A percentile compares a stretch with the other conserved stretches of the same genome.
Conservation (phyloP, 768 basidiomycete species). For the Termitomyces sp. region DNA sequence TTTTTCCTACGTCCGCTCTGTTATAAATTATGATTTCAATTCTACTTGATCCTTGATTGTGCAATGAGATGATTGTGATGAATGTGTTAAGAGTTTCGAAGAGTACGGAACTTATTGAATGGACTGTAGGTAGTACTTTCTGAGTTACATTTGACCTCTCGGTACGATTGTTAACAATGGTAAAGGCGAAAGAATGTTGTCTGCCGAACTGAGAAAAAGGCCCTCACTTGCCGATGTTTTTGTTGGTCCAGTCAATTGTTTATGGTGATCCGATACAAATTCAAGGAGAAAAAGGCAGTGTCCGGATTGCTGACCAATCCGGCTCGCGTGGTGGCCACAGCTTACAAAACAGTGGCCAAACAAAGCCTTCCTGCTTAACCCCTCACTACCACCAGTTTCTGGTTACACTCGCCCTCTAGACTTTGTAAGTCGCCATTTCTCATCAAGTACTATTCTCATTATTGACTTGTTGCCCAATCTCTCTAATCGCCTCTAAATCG, state of each 20-base stretch:
- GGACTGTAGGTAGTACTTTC: neutral
- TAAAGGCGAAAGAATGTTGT: neutral
- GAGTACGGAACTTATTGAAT: no score
- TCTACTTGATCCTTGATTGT: neutral
- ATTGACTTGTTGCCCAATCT: conserved; percentile 16
- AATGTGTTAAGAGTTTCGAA: neutral
- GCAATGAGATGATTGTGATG: neutral
- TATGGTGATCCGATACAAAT: conserved; percentile 11
- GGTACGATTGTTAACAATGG: neutral
- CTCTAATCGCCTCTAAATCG: conserved; percentile 30
- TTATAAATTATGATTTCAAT: neutral
- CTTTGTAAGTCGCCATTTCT: conserved; percentile 26
- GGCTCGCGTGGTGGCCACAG: conserved; percentile 24
- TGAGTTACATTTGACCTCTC: neutral
- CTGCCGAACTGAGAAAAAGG: neutral
- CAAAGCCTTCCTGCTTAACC: conserved; percentile 38
- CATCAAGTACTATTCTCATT: neutral
- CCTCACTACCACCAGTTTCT: conserved; percentile 44
- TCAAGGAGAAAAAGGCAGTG: conserved; percentile 15
- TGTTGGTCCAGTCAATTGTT: neutral
- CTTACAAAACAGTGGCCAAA: conserved; percentile 45
- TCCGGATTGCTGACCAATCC: conserved; percentile 31
- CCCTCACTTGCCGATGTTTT: neutral
- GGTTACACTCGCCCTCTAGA: conserved; percentile 21
- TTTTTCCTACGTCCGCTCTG: neutral